phyloP scores from a whole-genome alignment of 2,329 filamentous ascomycete genomes.

The Thielaviopsis euricoi region DNA sequence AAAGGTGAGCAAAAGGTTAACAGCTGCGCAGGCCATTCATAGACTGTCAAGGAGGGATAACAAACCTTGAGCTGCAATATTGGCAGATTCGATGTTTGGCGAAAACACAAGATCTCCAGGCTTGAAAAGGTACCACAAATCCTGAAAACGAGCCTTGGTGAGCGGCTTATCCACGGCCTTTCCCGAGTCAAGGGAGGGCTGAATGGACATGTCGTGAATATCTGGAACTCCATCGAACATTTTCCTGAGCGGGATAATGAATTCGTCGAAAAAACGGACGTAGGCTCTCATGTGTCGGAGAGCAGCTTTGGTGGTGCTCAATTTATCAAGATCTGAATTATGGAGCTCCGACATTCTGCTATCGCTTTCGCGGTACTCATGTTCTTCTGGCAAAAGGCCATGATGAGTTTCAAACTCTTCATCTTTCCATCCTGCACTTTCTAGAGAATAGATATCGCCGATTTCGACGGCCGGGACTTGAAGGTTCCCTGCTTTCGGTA shows the following conservation, averaged over 20 bases:
- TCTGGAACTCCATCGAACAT: constrained; percentile 13
- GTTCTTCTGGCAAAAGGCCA: constrained; percentile 15
- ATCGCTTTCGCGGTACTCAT: constrained; percentile 21
- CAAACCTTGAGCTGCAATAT: constrained; percentile 6
- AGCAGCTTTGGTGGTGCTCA: background rate
- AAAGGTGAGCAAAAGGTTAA: no score
- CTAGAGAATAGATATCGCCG: no score
- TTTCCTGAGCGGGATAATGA: constrained; percentile 23
- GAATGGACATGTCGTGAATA: constrained; percentile 12
- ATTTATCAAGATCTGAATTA: constrained; percentile 20
- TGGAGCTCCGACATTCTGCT: constrained; percentile 23
- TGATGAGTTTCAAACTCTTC: constrained; percentile 12
- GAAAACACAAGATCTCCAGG: constrained; percentile 25
- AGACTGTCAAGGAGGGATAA: background rate
- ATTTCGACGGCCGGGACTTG: no score
- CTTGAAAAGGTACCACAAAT: constrained; percentile 27
- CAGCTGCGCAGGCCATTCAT: background rate
- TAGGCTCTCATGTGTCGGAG: constrained; percentile 27
- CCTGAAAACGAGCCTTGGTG: constrained; percentile 21
- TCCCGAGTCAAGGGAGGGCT: constrained; percentile 12
- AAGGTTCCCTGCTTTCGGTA: no score
- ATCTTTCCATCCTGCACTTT: background rate
- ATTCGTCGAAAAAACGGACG: constrained; percentile 26
- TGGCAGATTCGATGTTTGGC: constrained; percentile 20
- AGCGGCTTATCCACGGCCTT: background rate